phyloP scores from a whole-genome alignment of 306 rosid species.

The Lupinus albus region DNA sequence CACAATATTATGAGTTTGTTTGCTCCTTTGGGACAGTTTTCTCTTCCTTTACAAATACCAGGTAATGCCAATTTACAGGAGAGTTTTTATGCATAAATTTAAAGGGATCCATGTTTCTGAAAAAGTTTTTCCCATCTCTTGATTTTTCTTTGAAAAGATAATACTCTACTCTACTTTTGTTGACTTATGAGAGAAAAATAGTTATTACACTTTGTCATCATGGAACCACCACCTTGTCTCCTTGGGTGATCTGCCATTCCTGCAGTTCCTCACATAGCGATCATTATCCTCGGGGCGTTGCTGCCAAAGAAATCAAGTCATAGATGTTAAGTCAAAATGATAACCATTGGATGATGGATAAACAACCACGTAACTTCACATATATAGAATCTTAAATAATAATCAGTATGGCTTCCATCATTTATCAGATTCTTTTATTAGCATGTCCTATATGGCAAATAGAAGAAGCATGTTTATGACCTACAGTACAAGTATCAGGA shows the following conservation, averaged over 20 bases:
- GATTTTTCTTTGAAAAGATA: conserved; percentile 56
- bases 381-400: not conserved
- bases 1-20: conserved; percentile 45
- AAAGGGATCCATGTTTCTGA: conserved; percentile 50
- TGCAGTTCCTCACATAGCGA: conserved; percentile 97
- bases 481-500: conserved; percentile 12
- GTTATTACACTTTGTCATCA: conserved; percentile 83
- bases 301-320: conserved; percentile 59
- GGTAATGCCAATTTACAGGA: conserved; percentile 70
- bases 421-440: conserved; percentile 3
- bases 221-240: conserved; percentile 99
- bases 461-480: not conserved
- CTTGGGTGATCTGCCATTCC: conserved; percentile 97
- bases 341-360: conserved; percentile 14
- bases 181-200: conserved; percentile 43
- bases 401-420: conserved; percentile 1
- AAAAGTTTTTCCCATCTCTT: conserved; percentile 48
- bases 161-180: conserved; percentile 56
- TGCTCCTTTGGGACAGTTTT: conserved; percentile 50
- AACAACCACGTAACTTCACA: not conserved
- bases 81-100: conserved; percentile 62
- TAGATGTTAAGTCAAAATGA: conserved; percentile 26
- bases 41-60: conserved; percentile 77
- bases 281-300: conserved; percentile 99
- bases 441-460: too few relatives aligned